Percentiles rank a stretch among this genome's conserved stretches.
These are phyloP conservation scores for Tremella fuciformis DNA, from an alignment of 768 basidiomycete species.

Conservation along the genomic window DNA sequence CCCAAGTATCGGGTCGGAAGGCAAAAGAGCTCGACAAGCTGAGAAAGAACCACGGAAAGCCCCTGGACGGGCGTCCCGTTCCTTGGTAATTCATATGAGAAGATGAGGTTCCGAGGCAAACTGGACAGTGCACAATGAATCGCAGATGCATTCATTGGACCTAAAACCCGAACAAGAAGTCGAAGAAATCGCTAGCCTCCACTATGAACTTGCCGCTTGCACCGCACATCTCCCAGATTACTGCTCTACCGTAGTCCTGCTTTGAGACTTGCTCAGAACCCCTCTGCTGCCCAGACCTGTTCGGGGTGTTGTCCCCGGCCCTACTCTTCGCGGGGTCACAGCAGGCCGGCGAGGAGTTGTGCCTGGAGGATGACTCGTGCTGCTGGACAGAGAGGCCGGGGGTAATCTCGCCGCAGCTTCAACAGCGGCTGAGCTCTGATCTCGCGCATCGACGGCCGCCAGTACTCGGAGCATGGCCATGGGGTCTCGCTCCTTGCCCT, in stretches of 20 bases:
- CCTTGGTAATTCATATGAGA: conserved; percentile 31
- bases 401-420: conserved; percentile 29
- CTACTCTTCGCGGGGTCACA: background rate
- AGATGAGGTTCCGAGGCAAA: too few species aligned
- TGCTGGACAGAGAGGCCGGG: conserved; percentile 6
- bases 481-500: conserved; percentile 23
- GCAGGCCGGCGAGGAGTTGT: background rate
- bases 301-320: background rate
- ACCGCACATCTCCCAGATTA: background rate
- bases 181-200: too few species aligned
- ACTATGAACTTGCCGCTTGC: too few species aligned
- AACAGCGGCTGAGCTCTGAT: conserved; percentile 14
- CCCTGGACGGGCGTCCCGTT: conserved; percentile 49
- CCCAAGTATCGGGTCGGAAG: conserved; percentile 89
- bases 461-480: conserved; percentile 43
- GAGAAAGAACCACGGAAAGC: conserved; percentile 71
- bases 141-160: too few species aligned
- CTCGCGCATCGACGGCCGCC: conserved; percentile 37
- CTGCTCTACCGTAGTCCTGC: conserved; percentile 2
- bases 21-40: conserved; percentile 86
- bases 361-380: background rate
- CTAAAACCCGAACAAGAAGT: too few species aligned
- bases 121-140: too few species aligned
- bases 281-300: conserved; percentile 1
- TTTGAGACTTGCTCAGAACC: background rate